These are phyloP conservation scores for Fusarium denticulatum DNA, from an alignment of 2,329 filamentous ascomycete species.

Conservation along the genomic window DNA sequence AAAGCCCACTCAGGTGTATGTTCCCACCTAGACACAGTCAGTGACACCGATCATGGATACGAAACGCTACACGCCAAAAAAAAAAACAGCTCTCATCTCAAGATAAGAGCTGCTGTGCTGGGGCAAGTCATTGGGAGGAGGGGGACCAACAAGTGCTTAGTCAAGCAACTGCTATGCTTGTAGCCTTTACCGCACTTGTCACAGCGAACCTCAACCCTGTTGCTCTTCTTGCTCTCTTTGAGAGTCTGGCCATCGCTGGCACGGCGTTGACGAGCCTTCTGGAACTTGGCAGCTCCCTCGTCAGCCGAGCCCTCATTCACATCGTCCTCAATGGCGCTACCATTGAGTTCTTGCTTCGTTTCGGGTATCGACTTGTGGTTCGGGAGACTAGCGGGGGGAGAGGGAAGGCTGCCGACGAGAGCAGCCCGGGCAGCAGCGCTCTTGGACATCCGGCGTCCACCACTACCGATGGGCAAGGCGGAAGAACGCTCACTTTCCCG, in stretches of 20 bases:
- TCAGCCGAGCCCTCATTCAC: constrained; percentile 66
- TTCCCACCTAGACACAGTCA: constrained; percentile 80
- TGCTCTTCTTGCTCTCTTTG: constrained; percentile 87
- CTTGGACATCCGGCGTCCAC: constrained; percentile 75
- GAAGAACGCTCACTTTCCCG: constrained; percentile 70
- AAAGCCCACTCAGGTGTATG: constrained; percentile 98
- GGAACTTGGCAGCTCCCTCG: constrained; percentile 59
- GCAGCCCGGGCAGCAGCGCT: constrained; percentile 62
- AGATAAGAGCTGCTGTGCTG: constrained; percentile 46
- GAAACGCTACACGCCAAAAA: constrained; percentile 25
- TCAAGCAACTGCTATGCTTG: constrained; percentile 99
- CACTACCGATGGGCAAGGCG: constrained; percentile 66
- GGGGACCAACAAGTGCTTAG: constrained; percentile 98
- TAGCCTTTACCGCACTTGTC: constrained; percentile 99
- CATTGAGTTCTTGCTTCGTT: constrained; percentile 61
- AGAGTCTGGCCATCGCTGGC: constrained; percentile 90
- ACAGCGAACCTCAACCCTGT: constrained; percentile 88
- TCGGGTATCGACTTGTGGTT: constrained; percentile 63
- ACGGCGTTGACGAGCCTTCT: constrained; percentile 64
- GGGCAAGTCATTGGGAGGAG: constrained; percentile 59
- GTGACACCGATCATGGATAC: constrained; percentile 38
- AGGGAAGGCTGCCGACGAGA: constrained; percentile 65
- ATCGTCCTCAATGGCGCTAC: constrained; percentile 77
- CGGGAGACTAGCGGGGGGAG: constrained; percentile 75
- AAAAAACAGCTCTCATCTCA: constrained; percentile 10